Evolutionary conservation across 805 yeast genomes (phyloP).

Genomic region (Priceomyces fermenticarens): DNA sequence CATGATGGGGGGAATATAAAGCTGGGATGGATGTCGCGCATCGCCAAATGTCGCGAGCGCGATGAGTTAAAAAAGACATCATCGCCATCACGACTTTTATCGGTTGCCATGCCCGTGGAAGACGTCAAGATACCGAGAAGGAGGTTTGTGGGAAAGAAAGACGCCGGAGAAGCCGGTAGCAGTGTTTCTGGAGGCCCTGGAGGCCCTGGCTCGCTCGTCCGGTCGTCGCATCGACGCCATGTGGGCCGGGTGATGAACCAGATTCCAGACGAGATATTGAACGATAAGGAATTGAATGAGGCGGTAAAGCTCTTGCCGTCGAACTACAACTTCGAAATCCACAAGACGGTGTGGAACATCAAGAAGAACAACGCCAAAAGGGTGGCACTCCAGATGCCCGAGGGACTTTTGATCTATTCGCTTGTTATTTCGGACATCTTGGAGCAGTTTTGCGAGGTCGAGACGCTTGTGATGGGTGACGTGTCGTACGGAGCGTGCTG

Average conservation of each 20-base stretch:
- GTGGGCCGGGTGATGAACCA: conserved; percentile 72
- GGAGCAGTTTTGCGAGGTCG: conserved; percentile 85
- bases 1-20: conserved; percentile 41
- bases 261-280: conserved; percentile 80
- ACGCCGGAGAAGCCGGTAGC: too few species aligned
- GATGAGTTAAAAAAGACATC: too few species aligned
- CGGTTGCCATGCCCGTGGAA: too few species aligned
- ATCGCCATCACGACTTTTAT: too few species aligned
- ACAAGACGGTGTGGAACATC: conserved; percentile 93
- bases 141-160: conserved; percentile 62
- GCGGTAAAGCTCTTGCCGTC: conserved; percentile 81
- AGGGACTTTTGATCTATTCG: conserved; percentile 86
- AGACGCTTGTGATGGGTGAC: conserved; percentile 95
- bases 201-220: conserved; percentile 24
- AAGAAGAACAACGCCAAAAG: conserved; percentile 69
- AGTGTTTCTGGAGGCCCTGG: too few species aligned
- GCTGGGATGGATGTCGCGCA: too few species aligned
- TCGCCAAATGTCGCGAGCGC: too few species aligned
- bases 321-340: conserved; percentile 93
- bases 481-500: conserved; percentile 99
- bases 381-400: conserved; percentile 97
- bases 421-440: conserved; percentile 86
- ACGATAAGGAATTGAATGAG: conserved; percentile 77
- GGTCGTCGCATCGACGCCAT: conserved; percentile 24
- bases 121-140: conserved; percentile 36